Evolutionary conservation across 768 basidiomycete species (phyloP).

Genomic region (Russula foetens): DNA sequence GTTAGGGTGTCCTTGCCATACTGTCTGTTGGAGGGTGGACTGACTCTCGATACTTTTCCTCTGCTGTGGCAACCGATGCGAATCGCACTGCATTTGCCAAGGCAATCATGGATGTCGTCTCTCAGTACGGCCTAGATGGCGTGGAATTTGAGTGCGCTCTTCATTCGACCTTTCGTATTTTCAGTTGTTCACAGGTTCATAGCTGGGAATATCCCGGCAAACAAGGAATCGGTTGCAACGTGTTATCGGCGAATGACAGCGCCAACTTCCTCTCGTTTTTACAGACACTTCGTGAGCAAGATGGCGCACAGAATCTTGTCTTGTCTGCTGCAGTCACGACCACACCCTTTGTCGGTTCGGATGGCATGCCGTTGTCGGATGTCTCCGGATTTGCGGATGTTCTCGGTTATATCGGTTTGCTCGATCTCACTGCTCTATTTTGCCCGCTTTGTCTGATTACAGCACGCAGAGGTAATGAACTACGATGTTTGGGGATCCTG

Average conservation of each 20-base stretch:
- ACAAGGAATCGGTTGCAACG: slow-evolving; percentile 2
- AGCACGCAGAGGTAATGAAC: slow-evolving; percentile 12
- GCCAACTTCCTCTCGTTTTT: slow-evolving; percentile 6
- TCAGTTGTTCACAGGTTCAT: neutral
- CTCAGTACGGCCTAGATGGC: slow-evolving; percentile 10
- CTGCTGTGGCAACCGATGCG: slow-evolving; percentile 1
- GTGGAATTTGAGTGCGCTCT: slow-evolving; percentile 14
- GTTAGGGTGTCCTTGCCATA: slow-evolving; percentile 11
- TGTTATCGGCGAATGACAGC: neutral
- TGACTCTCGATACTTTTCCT: slow-evolving; percentile 13
- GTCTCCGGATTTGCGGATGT: slow-evolving; percentile 9
- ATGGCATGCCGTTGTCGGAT: neutral
- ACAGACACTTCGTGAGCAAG: neutral
- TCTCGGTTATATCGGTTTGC: slow-evolving; percentile 17
- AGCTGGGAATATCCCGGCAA: slow-evolving; percentile 14
- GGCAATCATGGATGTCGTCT: neutral
- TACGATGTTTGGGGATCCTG: slow-evolving; percentile 18
- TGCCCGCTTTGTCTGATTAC: neutral
- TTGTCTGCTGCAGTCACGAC: slow-evolving; percentile 1
- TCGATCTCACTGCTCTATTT: neutral
- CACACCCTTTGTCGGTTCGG: neutral
- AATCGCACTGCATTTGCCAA: slow-evolving; percentile 14
- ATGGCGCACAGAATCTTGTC: neutral
- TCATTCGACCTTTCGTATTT: neutral
- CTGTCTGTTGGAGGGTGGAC: slow-evolving; percentile 16